Percentiles rank a stretch among this genome's conserved stretches.
Evolutionary conservation across 1,139 yeast genomes (phyloP).

Genomic region (Pichia sp.): DNA sequence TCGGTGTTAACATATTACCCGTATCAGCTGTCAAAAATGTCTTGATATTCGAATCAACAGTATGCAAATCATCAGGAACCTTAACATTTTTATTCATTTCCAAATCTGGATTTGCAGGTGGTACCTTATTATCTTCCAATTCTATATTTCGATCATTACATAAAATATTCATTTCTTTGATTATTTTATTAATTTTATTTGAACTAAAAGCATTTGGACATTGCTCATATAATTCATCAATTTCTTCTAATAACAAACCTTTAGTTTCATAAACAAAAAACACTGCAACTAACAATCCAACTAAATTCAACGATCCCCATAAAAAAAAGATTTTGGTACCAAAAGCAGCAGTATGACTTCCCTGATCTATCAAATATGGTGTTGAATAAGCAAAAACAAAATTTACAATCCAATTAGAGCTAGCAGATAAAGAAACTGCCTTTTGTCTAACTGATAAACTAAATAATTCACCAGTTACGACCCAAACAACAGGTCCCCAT

Average conservation of each 20-base stretch:
- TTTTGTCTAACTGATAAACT: conserved; percentile 69
- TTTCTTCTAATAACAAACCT: conserved; percentile 61
- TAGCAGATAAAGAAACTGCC: conserved; percentile 66
- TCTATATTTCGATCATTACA: too few species aligned
- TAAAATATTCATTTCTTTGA: conserved; percentile 30
- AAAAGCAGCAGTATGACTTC: conserved; percentile 55
- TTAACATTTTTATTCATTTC: too few species aligned
- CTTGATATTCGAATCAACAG: background rate
- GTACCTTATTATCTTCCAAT: too few species aligned
- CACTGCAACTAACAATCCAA: conserved; percentile 46
- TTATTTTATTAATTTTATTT: conserved; percentile 16
- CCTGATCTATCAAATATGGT: conserved; percentile 61
- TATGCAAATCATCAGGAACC: too few species aligned
- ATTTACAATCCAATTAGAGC: conserved; percentile 78
- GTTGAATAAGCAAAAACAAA: conserved; percentile 68
- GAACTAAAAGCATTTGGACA: conserved; percentile 44
- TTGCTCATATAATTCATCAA: conserved; percentile 49
- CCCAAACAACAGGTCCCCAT: conserved; percentile 83
- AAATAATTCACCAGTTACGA: conserved; percentile 66
- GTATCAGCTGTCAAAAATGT: background rate
- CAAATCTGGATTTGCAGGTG: too few species aligned
- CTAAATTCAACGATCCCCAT: conserved; percentile 67
- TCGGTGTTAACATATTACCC: conserved; percentile 2
- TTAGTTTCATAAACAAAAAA: conserved; percentile 60
- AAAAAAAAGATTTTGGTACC: conserved; percentile 68